Evolutionary conservation across 345 rosid genomes (phyloP).

Genomic region (Arabidopsis arenosa): DNA sequence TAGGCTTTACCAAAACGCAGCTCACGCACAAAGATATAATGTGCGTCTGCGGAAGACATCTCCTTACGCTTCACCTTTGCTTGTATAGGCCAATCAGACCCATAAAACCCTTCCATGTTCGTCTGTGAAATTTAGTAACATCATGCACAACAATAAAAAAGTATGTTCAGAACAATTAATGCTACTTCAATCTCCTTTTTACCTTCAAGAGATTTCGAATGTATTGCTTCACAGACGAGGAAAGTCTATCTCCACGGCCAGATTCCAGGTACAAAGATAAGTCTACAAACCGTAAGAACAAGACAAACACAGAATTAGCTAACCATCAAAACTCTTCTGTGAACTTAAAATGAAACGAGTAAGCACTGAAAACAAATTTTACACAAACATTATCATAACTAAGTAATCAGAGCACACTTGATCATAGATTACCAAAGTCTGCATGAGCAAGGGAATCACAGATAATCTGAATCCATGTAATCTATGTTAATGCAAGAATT

Average conservation of each 20-base stretch:
- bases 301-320: constrained; percentile 5
- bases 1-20: constrained; percentile 35
- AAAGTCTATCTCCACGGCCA: constrained; percentile 72
- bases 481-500: background rate
- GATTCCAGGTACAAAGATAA: constrained; percentile 64
- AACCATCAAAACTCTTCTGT: constrained; percentile 3
- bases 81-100: constrained; percentile 73
- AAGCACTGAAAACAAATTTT: background rate
- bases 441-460: background rate
- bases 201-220: constrained; percentile 74
- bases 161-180: background rate
- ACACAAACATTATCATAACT: background rate
- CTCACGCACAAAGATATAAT: constrained; percentile 62
- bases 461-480: constrained; percentile 10
- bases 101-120: constrained; percentile 80
- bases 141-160: background rate
- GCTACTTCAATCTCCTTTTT: background rate
- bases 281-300: constrained; percentile 49
- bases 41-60: constrained; percentile 78
- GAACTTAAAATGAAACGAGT: background rate
- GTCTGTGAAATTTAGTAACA: constrained; percentile 46
- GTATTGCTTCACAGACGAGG: constrained; percentile 56
- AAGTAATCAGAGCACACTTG: background rate
- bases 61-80: constrained; percentile 83
- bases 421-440: background rate